Evolutionary conservation across 306 rosid species (phyloP).

Genomic region (Sicyos baderoa): DNA sequence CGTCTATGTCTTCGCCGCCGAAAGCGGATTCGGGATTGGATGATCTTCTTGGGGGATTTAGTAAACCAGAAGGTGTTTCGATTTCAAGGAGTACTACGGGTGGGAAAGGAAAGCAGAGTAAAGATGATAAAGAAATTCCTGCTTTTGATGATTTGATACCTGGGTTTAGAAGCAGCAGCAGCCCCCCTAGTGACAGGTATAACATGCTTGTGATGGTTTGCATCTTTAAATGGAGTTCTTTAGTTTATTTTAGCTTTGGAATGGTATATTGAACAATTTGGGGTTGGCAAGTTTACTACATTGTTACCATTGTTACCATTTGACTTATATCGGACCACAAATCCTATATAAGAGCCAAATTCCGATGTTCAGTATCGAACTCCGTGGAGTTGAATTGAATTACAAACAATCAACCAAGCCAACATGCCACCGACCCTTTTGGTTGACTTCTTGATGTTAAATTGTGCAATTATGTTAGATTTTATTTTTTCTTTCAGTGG

Average conservation of each 20-base stretch:
- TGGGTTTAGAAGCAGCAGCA: conserved; percentile 57
- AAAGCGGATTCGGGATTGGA: conserved; percentile 52
- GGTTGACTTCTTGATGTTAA: background rate
- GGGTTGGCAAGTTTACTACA: background rate
- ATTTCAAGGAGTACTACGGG: conserved; percentile 45
- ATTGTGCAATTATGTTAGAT: background rate
- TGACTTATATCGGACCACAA: no score
- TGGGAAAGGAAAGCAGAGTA: conserved; percentile 37
- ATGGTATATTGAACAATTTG: background rate
- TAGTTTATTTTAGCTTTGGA: background rate
- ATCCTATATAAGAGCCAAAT: no score
- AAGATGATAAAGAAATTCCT: conserved; percentile 33
- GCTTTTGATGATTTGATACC: conserved; percentile 72
- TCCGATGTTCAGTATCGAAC: no score
- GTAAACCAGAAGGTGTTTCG: conserved; percentile 45
- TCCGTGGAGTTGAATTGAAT: no score
- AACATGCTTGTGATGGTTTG: conserved; percentile 6
- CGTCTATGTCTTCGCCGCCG: conserved; percentile 35
- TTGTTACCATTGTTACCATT: background rate
- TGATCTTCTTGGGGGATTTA: conserved; percentile 78
- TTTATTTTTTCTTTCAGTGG: background rate
- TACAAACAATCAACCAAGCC: no score
- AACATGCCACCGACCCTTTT: no score
- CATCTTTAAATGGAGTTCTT: background rate
- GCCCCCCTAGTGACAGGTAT: conserved; percentile 55